These are phyloP conservation scores for Euphorbia corollata DNA, from an alignment of 441 rosid genomes.

Conservation along the genomic window DNA sequence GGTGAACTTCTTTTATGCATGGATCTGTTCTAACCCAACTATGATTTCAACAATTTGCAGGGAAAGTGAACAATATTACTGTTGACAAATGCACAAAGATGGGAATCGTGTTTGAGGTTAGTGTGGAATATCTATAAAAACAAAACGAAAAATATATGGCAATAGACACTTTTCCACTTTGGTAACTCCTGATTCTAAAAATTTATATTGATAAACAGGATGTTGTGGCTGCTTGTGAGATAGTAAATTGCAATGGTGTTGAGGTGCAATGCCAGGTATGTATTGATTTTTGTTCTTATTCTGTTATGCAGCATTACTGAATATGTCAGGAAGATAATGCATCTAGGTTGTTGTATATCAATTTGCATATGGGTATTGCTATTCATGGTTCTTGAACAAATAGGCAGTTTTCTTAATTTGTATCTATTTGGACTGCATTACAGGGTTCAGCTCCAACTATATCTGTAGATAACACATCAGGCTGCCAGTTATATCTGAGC, in stretches of 20 bases:
- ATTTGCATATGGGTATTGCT: not conserved
- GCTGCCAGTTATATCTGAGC: constrained; percentile 84
- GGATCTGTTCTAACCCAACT: not conserved
- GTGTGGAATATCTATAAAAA: constrained; percentile 6
- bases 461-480: constrained; percentile 84
- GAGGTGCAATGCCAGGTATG: constrained; percentile 96
- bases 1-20: not conserved
- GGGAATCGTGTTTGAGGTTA: constrained; percentile 73
- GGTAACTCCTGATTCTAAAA: constrained; percentile 5
- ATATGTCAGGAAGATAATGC: not conserved
- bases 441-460: constrained; percentile 95
- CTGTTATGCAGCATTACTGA: not conserved
- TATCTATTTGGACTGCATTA: constrained; percentile 13
- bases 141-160: no score
- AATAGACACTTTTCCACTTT: not conserved
- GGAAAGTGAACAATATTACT: constrained; percentile 93
- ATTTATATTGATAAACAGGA: constrained; percentile 42
- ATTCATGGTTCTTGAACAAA: constrained; percentile 4
- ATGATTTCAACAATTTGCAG: constrained; percentile 39
- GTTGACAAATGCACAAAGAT: constrained; percentile 88
- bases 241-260: constrained; percentile 80
- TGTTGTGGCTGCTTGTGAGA: constrained; percentile 96
- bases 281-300: constrained; percentile 11
- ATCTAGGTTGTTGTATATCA: not conserved
- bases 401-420: not conserved